Base-by-base conservation (phyloP, 352 stramenopile species). In the Pythium phragmitis region DNA sequence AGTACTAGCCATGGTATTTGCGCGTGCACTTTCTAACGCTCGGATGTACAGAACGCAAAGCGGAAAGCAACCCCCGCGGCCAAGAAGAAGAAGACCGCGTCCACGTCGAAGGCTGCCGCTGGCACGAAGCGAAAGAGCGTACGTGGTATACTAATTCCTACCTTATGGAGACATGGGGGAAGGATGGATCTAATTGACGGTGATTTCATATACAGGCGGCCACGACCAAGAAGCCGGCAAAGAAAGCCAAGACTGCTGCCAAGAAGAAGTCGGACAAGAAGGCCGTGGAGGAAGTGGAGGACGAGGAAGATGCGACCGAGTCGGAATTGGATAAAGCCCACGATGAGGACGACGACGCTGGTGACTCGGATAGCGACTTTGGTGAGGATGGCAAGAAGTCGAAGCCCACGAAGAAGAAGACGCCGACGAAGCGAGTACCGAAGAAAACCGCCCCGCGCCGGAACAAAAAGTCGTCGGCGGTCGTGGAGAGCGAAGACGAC, bases 311-410 rank as follows among this genome's bases (percentile, higher is more conserved):
- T 5, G 70, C 54, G 14, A 82, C 75, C 6, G 77, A 86, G 54
- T 82, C 80, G 2, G 82, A 89, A 54, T 62, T 69, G 0, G 76
- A 90, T 12, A 73, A 69, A 2, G 76, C 85, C 49, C 62, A 55
- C 0, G 73, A 87, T 7, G 73, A 69, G 0, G 72, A 88, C 8
- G 65, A 63, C 17, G 52, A 39, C 17, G 70, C 17, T 19, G 57
- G 63, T 12, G 65, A 91, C n/a, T 88, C 79, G 30, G 80, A 75
- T 9, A 88, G 79, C 45, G 79, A 91, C 45, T 91, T 89, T 57
- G 84, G 90, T n/a, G 74, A 80, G 16, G 57, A 67, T 30, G 6
- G 73, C 74, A 57, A 77, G 71, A 80, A 67, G 19, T 39, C 52
- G 21, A 39, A 39, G 34, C 2, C 34, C 34, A 13, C 34, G 11